These are phyloP conservation scores for Xylaria palmicola DNA, from an alignment of 495 filamentous ascomycete genomes.

Conservation along the genomic window DNA sequence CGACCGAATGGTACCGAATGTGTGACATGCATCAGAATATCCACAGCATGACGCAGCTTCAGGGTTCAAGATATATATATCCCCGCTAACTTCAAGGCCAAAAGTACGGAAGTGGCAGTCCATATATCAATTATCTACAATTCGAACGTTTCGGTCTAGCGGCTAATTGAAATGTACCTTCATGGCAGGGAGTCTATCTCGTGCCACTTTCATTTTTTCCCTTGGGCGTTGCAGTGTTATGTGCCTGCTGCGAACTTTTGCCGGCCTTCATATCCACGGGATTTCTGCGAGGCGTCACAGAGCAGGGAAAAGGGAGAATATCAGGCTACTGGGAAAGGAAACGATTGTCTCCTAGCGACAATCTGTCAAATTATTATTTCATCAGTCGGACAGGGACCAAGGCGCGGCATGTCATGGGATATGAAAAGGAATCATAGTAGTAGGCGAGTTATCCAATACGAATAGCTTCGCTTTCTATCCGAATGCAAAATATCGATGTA, in stretches of 20 bases:
- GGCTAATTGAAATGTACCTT: neutral
- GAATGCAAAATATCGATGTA: neutral
- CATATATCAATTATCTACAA: neutral
- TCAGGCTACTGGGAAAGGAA: neutral
- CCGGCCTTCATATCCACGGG: neutral
- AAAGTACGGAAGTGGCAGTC: neutral
- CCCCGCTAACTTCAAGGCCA: neutral
- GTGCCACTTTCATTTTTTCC: neutral
- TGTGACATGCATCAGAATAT: neutral
- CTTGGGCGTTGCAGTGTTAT: neutral
- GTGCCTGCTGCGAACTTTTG: neutral
- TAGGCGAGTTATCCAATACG: neutral
- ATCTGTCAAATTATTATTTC: too few relatives aligned
- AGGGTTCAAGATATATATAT: neutral
- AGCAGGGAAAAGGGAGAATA: neutral
- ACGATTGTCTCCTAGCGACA: neutral
- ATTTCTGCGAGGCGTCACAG: constrained; percentile 8
- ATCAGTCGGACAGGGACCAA: neutral
- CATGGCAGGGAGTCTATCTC: neutral
- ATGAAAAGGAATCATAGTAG: neutral
- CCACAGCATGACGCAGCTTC: neutral
- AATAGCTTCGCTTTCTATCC: neutral
- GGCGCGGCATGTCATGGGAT: neutral
- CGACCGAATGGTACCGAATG: neutral
- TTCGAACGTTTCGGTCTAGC: neutral